Conservation (phyloP, 2,329 filamentous ascomycete species). For the Neonectria faginata region DNA sequence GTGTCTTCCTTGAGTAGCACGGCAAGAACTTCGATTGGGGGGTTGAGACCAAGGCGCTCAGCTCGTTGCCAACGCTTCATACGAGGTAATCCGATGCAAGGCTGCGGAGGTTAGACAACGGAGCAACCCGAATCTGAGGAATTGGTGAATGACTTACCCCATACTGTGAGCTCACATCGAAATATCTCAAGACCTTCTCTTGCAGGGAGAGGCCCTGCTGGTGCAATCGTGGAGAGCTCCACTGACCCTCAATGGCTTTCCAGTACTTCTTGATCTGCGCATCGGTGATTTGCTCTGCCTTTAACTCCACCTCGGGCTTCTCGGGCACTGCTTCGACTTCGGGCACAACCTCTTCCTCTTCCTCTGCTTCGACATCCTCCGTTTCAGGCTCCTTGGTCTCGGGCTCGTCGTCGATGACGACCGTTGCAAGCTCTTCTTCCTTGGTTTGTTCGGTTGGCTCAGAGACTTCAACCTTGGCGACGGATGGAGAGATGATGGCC, state of each 20-base stretch:
- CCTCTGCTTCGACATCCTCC: constrained; percentile 41
- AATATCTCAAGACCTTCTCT: constrained; percentile 91
- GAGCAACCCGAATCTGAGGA: not conserved
- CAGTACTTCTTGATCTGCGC: constrained; percentile 82
- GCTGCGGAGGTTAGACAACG: constrained; percentile 63
- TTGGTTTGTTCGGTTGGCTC: constrained; percentile 30
- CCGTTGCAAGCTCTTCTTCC: constrained; percentile 28
- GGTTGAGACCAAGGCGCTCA: constrained; percentile 82
- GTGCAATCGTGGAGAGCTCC: constrained; percentile 79
- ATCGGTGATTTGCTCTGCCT: constrained; percentile 74
- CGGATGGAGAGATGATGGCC: constrained; percentile 51
- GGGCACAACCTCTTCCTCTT: constrained; percentile 43
- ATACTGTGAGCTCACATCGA: constrained; percentile 91
- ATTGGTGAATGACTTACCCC: constrained; percentile 76
- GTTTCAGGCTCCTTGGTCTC: constrained; percentile 35
- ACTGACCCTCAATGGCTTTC: constrained; percentile 75
- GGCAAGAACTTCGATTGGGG: constrained; percentile 89
- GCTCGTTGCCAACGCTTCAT: constrained; percentile 90
- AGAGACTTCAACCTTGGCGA: constrained; percentile 50
- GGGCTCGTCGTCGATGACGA: constrained; percentile 34
- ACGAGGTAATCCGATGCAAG: constrained; percentile 86
- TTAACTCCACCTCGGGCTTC: constrained; percentile 64
- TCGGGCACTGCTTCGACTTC: constrained; percentile 47
- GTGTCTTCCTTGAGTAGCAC: constrained; percentile 81
- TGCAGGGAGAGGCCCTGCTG: constrained; percentile 77